phyloP scores from a whole-genome alignment of 1,284 basidiomycete species.

The Apiotrichum akiyoshidainum region DNA sequence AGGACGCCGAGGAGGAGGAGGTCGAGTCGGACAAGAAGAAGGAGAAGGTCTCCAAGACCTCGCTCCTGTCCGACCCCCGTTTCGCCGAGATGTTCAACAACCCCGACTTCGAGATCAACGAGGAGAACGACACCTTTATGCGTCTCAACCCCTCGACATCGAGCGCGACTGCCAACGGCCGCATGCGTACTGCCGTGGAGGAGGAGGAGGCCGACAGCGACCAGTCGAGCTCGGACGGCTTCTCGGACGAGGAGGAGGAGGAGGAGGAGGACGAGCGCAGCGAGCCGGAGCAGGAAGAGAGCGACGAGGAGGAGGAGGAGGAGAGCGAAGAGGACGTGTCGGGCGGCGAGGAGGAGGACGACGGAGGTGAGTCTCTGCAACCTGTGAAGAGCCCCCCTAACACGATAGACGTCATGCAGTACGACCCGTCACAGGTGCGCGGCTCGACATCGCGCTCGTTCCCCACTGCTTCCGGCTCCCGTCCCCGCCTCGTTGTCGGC shows the following conservation, averaged over 20 bases:
- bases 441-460: constrained; percentile 21
- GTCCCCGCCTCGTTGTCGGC: constrained; percentile 38
- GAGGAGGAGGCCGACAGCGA: constrained; percentile 87
- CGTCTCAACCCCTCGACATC: constrained; percentile 84
- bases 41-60: constrained; percentile 52
- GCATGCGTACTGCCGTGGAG: constrained; percentile 73
- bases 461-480: constrained; percentile 24
- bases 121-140: constrained; percentile 78
- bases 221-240: constrained; percentile 66
- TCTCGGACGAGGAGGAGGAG: constrained; percentile 50
- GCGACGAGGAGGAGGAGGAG: constrained; percentile 49
- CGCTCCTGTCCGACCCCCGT: constrained; percentile 79
- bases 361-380: constrained; percentile 31
- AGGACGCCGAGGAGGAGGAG: constrained; percentile 30
- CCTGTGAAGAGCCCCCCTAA: neutral
- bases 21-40: constrained; percentile 47
- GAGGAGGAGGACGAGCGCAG: constrained; percentile 40
- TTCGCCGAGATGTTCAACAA: constrained; percentile 91
- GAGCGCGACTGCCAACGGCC: constrained; percentile 36
- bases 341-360: constrained; percentile 53
- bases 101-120: constrained; percentile 91
- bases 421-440: constrained; percentile 55
- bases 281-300: constrained; percentile 45
- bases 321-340: constrained; percentile 55
- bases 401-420: constrained; percentile 38